These are phyloP conservation scores for Globisporangium viniferum DNA, from an alignment of 352 stramenopile species.

Conservation along the genomic window DNA sequence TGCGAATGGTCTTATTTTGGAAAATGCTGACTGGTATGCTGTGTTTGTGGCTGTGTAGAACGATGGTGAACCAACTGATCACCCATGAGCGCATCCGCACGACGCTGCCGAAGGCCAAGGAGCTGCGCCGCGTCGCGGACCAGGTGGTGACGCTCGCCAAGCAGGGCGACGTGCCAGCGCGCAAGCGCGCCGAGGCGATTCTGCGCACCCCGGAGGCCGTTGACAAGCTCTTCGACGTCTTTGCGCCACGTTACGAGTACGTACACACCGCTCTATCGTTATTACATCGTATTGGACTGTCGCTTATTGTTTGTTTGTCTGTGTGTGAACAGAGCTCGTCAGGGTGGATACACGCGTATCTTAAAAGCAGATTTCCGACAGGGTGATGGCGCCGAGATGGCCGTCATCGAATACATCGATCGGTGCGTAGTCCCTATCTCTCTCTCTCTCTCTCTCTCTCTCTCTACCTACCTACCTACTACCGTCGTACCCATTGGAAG, in stretches of 20 bases:
- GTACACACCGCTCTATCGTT: conserved; percentile 14
- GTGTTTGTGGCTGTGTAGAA: conserved; percentile 40
- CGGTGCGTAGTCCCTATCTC: conserved; percentile 36
- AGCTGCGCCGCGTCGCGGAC: conserved; percentile 92
- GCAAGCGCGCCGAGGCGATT: conserved; percentile 79
- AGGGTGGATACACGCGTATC: conserved; percentile 95
- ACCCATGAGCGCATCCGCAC: conserved; percentile 98
- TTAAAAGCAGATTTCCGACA: conserved; percentile 92
- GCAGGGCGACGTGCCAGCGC: conserved; percentile 79
- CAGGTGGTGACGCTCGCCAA: conserved; percentile 96
- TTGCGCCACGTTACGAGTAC: conserved; percentile 94
- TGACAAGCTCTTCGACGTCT: conserved; percentile 96
- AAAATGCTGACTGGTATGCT: not conserved
- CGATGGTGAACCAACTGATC: conserved; percentile 96
- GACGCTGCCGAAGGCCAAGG: conserved; percentile 96
- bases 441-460: not conserved
- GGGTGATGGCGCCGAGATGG: conserved; percentile 96
- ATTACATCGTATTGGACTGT: not conserved
- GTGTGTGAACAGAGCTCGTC: conserved; percentile 30
- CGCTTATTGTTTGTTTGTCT: not conserved
- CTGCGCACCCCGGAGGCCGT: conserved; percentile 89
- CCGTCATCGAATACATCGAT: conserved; percentile 98
- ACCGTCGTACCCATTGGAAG: not conserved
- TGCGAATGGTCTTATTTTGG: not conserved
- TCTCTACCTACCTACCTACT: not conserved